Percentiles rank a stretch among this genome's conserved stretches.
phyloP scores from a whole-genome alignment of 2,329 filamentous ascomycete genomes.

The Lasiodiplodia citricola region DNA sequence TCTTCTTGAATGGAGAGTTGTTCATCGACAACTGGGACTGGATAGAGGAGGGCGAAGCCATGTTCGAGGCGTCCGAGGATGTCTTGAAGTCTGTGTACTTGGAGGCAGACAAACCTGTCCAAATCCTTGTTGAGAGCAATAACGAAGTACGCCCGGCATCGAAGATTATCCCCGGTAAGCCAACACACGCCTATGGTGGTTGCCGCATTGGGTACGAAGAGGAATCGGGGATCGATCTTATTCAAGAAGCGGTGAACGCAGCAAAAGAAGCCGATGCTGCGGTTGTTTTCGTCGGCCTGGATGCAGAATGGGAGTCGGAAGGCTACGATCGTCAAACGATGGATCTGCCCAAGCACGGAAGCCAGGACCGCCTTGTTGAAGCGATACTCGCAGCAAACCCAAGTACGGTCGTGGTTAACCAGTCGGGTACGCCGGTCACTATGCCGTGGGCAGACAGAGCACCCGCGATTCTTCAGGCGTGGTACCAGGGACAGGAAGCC shows the following conservation, averaged over 20 bases:
- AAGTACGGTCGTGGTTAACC: constrained; percentile 72
- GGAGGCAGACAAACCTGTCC: constrained; percentile 63
- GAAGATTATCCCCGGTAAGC: constrained; percentile 62
- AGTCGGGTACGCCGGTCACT: constrained; percentile 74
- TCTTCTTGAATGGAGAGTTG: constrained; percentile 65
- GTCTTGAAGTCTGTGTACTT: constrained; percentile 66
- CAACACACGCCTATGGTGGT: constrained; percentile 71
- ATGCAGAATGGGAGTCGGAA: constrained; percentile 78
- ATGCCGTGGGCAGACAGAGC: constrained; percentile 73
- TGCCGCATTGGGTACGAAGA: constrained; percentile 75
- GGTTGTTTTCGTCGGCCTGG: constrained; percentile 77
- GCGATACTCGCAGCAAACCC: constrained; percentile 69
- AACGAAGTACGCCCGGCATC: constrained; percentile 67
- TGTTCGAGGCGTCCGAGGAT: constrained; percentile 72
- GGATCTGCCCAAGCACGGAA: constrained; percentile 62
- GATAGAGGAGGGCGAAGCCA: constrained; percentile 71
- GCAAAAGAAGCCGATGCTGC: constrained; percentile 77
- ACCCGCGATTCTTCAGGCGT: constrained; percentile 73
- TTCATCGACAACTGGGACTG: constrained; percentile 71
- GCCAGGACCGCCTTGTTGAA: constrained; percentile 67
- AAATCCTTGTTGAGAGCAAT: constrained; percentile 69
- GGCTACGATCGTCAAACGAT: constrained; percentile 68
- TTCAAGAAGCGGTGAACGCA: constrained; percentile 65
- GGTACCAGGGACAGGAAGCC: constrained; percentile 87
- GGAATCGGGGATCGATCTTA: constrained; percentile 64